Evolutionary conservation across 495 filamentous ascomycete genomes (phyloP).

Genomic region (Penicillium manginii): DNA sequence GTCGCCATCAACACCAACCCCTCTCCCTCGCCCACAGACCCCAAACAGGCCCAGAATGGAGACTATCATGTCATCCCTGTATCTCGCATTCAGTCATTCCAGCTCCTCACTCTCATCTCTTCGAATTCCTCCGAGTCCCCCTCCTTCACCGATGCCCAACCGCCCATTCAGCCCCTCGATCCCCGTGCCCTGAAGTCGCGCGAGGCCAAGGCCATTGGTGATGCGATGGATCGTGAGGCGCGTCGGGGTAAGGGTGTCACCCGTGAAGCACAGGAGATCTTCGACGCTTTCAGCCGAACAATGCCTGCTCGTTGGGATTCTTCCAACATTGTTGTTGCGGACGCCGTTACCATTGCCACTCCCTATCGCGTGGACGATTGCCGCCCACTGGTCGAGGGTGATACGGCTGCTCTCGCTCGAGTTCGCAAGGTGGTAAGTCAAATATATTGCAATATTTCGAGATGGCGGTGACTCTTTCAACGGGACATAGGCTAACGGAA

Average conservation of each 20-base stretch:
- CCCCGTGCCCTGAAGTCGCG: slow-evolving; percentile 55
- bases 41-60: slow-evolving; percentile 47
- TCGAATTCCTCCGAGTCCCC: slow-evolving; percentile 46
- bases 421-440: slow-evolving; percentile 68
- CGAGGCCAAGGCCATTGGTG: slow-evolving; percentile 56
- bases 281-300: slow-evolving; percentile 65
- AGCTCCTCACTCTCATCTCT: slow-evolving; percentile 65
- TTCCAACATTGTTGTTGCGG: slow-evolving; percentile 64
- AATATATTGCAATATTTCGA: neutral
- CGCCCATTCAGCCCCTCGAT: slow-evolving; percentile 52
- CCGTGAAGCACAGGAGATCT: slow-evolving; percentile 70
- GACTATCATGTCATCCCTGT: slow-evolving; percentile 69
- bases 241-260: slow-evolving; percentile 64
- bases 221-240: slow-evolving; percentile 57
- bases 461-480: neutral
- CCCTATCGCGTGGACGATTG: slow-evolving; percentile 67
- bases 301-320: slow-evolving; percentile 69
- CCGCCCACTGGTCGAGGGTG: slow-evolving; percentile 50
- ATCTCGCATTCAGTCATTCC: slow-evolving; percentile 64
- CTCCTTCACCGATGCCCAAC: slow-evolving; percentile 47
- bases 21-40: slow-evolving; percentile 35
- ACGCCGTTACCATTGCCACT: slow-evolving; percentile 62
- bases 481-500: neutral
- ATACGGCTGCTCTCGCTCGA: slow-evolving; percentile 54
- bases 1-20: slow-evolving; percentile 61